Evolutionary conservation across 179 eudicot species (phyloP), one percentile per base, ranked within the genome.

Genomic region (Amaranthus tricolor): DNA sequence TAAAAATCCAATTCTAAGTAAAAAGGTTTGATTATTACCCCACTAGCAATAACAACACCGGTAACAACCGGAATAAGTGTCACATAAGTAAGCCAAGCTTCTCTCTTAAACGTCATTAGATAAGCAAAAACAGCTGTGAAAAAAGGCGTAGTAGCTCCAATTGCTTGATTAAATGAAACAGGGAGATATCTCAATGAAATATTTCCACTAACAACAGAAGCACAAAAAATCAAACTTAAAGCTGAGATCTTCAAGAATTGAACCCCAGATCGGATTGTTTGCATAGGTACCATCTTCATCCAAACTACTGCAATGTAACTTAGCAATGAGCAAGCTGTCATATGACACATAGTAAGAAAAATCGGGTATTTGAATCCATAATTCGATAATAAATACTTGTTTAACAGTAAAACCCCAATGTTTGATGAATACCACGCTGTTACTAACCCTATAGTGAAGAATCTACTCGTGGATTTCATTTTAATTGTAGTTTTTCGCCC

Each of bases 1-100:
- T 4, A 31, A 31, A 31, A 31, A 31, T 40, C 73, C 61, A 17
- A 47, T 59, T n/a, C 53, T 19, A 44, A 21, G 7, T 19, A 49
- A 72, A 24, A 31, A 31, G 40, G 40, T 45, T 49, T 5, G 20
- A 31, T 31, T 31, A 65, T 78, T 89, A 92, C 97, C 97, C 97
- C 97, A 49, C 93, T 92, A 47, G 97, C 97, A 79, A 92, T 92
- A 72, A 92, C 59, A 50, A 92, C 97, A 40, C 97, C 97, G 7
- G 94, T 83, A 71, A 92, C 97, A 53, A 92, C 97, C 13, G 97
- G 97, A 43, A 92, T 6, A 53, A 92, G 91, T 6, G 96, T 86
- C 13, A 78, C 40, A 68, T 93, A 93, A 43, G 91, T 86, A 70
- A 91, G 84, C 96, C 96, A 93, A 45, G 94, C 96, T 77, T 93